A percentile compares a stretch with the other conserved stretches of the same genome.
phyloP scores from a whole-genome alignment of 1,284 basidiomycete species.

The Leccinum proximum region DNA sequence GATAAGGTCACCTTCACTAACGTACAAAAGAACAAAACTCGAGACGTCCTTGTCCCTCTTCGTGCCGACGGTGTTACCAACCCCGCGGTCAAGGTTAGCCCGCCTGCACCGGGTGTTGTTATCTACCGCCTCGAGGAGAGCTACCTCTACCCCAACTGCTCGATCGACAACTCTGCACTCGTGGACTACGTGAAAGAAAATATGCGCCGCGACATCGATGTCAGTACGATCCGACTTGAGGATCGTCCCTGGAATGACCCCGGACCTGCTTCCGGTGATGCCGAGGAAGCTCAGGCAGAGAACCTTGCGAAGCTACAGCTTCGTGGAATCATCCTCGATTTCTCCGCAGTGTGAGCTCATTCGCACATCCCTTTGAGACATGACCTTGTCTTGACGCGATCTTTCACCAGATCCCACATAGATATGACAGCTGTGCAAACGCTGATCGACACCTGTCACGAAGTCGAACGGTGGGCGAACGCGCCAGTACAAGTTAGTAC shows the following conservation, averaged over 20 bases:
- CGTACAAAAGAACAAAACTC: slow-evolving; percentile 35
- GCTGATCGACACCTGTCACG: slow-evolving; percentile 84
- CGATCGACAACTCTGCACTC: slow-evolving; percentile 72
- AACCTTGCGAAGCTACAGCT: slow-evolving; percentile 68
- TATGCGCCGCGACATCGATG: slow-evolving; percentile 77
- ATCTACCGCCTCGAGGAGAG: slow-evolving; percentile 96
- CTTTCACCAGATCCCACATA: slow-evolving; percentile 56
- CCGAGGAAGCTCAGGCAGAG: slow-evolving; percentile 42
- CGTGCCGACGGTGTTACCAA: slow-evolving; percentile 62
- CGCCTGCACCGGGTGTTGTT: slow-evolving; percentile 85
- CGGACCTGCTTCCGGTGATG: slow-evolving; percentile 56
- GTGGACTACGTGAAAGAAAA: slow-evolving; percentile 81
- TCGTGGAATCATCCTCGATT: slow-evolving; percentile 90
- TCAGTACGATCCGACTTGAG: slow-evolving; percentile 54
- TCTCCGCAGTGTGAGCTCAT: slow-evolving; percentile 73
- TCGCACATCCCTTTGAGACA: neutral
- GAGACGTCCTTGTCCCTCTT: slow-evolving; percentile 89
- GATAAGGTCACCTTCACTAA: slow-evolving; percentile 61
- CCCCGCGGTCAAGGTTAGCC: slow-evolving; percentile 67
- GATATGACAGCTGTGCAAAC: slow-evolving; percentile 92
- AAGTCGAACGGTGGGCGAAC: slow-evolving; percentile 88
- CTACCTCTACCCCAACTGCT: slow-evolving; percentile 92
- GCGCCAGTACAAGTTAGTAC: slow-evolving; percentile 67
- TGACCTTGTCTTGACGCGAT: slow-evolving; percentile 3
- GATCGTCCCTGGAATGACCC: slow-evolving; percentile 98